A percentile compares a stretch with the other conserved stretches of the same genome.
Conservation (phyloP, 305 asterid species). For the Fraxinus ornus region DNA sequence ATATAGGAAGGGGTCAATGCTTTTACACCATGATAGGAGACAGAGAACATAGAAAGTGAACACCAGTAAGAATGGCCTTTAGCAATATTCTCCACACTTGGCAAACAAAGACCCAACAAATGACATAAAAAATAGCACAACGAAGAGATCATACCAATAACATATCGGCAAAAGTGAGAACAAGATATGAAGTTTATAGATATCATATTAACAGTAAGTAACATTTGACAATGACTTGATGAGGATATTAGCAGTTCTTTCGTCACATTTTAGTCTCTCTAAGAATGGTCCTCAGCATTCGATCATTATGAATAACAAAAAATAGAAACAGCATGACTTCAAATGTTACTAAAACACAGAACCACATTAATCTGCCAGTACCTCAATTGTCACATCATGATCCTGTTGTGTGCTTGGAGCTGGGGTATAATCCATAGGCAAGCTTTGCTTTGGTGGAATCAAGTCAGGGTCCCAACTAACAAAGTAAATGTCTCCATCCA, state of each 20-base stretch:
- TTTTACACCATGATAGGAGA: neutral
- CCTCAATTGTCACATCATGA: slow-evolving; percentile 50
- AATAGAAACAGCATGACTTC: neutral
- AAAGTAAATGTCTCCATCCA: slow-evolving; percentile 51
- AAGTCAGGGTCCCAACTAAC: slow-evolving; percentile 49
- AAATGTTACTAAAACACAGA: neutral
- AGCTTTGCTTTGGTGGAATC: slow-evolving; percentile 29
- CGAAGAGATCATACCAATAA: neutral
- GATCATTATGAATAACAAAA: neutral
- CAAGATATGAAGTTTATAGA: neutral
- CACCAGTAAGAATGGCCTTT: neutral
- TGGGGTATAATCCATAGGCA: slow-evolving; percentile 51
- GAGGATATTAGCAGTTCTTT: neutral
- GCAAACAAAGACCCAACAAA: neutral
- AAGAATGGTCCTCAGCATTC: neutral
- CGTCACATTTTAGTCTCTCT: neutral
- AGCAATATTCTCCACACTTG: neutral
- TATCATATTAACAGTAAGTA: neutral
- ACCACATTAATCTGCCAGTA: slow-evolving; percentile 13
- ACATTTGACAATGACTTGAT: neutral
- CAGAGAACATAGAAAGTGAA: neutral
- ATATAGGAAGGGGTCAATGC: neutral
- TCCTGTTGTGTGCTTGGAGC: slow-evolving; percentile 31
- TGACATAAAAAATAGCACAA: neutral
- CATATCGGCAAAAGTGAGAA: neutral